phyloP scores from a whole-genome alignment of 495 filamentous ascomycete genomes.

The Neurospora cerealis region DNA sequence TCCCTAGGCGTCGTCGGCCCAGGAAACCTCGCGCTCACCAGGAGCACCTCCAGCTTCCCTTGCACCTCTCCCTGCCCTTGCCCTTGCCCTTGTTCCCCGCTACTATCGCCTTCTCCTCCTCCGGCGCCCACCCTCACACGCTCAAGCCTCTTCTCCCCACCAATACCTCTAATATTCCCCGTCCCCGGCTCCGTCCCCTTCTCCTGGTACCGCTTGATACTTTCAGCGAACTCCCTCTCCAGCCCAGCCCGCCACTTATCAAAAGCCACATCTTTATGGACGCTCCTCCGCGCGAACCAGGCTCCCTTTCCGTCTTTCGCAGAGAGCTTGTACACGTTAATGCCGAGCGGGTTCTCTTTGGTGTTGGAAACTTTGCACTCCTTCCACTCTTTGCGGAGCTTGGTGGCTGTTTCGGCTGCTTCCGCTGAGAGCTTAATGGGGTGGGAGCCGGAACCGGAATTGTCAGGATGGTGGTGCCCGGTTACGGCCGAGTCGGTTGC shows the following conservation, averaged over 20 bases:
- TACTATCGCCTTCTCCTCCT: constrained; percentile 47
- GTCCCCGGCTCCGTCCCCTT: constrained; percentile 41
- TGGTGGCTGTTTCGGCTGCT: constrained; percentile 9
- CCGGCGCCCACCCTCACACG: constrained; percentile 28
- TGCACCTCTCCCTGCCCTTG: background rate
- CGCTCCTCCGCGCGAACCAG: constrained; percentile 83
- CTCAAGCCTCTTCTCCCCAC: constrained; percentile 65
- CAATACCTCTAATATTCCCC: constrained; percentile 73
- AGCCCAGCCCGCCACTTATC: constrained; percentile 52
- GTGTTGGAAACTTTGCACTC: constrained; percentile 57
- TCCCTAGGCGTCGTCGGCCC: constrained; percentile 80
- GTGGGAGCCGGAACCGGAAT: background rate
- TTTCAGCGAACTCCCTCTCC: constrained; percentile 53
- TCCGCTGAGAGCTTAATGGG: constrained; percentile 8
- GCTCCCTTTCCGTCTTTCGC: constrained; percentile 72
- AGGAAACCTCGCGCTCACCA: constrained; percentile 82
- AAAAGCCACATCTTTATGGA: constrained; percentile 63
- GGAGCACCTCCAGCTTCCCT: constrained; percentile 47
- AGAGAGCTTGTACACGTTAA: constrained; percentile 69
- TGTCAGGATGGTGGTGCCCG: background rate
- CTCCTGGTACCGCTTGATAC: constrained; percentile 42
- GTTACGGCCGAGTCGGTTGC: constrained; percentile 25
- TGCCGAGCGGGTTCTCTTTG: constrained; percentile 60
- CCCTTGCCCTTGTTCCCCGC: background rate
- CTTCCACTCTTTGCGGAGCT: constrained; percentile 79